These are phyloP conservation scores for Tuber calosporum DNA, from an alignment of 495 filamentous ascomycete species.

Conservation along the genomic window DNA sequence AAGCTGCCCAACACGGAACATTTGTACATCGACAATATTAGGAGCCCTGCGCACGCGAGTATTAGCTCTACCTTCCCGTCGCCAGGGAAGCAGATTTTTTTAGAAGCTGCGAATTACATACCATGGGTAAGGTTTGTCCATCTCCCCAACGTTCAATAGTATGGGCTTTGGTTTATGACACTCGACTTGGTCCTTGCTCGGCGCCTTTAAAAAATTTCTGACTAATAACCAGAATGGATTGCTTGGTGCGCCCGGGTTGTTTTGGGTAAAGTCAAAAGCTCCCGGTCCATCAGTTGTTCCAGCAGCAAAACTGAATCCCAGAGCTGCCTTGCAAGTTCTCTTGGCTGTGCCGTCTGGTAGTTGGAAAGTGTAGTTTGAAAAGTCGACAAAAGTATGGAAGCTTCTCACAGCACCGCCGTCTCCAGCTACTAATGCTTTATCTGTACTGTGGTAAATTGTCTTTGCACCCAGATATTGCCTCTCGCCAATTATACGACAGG, in stretches of 20 bases:
- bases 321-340: slow-evolving; percentile 77
- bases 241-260: slow-evolving; percentile 61
- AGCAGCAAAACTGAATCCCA: slow-evolving; percentile 90
- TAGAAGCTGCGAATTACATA: slow-evolving; percentile 13
- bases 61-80: slow-evolving; percentile 19
- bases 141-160: slow-evolving; percentile 80
- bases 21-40: slow-evolving; percentile 88
- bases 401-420: slow-evolving; percentile 59
- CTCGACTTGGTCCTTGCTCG: slow-evolving; percentile 60
- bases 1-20: slow-evolving; percentile 79
- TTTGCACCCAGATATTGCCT: slow-evolving; percentile 66
- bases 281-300: slow-evolving; percentile 93
- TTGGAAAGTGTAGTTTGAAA: slow-evolving; percentile 54
- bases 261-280: slow-evolving; percentile 90
- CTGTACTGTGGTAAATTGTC: slow-evolving; percentile 55
- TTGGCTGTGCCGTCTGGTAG: slow-evolving; percentile 67
- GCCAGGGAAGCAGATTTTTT: neutral
- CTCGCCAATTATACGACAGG: slow-evolving; percentile 70
- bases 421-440: slow-evolving; percentile 48
- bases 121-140: slow-evolving; percentile 75
- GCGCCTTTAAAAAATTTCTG: slow-evolving; percentile 61
- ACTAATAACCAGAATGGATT: slow-evolving; percentile 79
- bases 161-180: slow-evolving; percentile 86
- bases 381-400: slow-evolving; percentile 68
- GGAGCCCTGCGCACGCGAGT: slow-evolving; percentile 48